Base-by-base conservation (phyloP, 163 green algal species). In the Scenedesmus sp. region DNA sequence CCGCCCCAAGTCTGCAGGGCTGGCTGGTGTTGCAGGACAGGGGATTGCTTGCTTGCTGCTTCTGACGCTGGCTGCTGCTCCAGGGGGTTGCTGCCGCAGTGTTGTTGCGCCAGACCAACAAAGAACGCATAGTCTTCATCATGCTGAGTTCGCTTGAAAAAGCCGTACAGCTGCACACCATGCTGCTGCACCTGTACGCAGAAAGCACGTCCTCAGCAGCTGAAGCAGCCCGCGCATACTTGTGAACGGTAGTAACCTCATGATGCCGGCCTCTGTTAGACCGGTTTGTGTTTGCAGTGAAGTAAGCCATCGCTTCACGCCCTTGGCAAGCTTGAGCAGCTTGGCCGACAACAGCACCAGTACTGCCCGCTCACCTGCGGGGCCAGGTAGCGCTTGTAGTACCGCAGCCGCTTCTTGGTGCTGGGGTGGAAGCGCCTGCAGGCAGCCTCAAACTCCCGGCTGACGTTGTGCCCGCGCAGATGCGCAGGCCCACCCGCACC, bases 401-500 rank as follows among this genome's bases (percentile, higher is more conserved):
- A 91, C 13, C 78, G 18, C 53, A 91, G 78, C 30, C 87, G 51
- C 51, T 87, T 91, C 78, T 87, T 91, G 37, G 87, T 91, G 22
- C 24, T 81, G 15, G 53, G 87, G 59, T 87, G 76, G 78, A 91
- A 93, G 42, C 35, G 53, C 1, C 80, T 70, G 24, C 95, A 87
- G 30, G 95, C 92, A 7, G 30, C 20, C 70, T 97, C 95, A 93
- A 97, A 97, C 0, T 85, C 68, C 1, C 70, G n/a, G 13, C 83
- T 42, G 5, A 96, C 94, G 72, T 95, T 92, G 81, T 95, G 86
- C n/a, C 95, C 93, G 4, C 94, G 81, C 61, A 97, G 81, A 83
- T 95, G 94, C 0, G 93, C 93, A 13, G 6, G 33, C 4, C 16
- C 79, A 12, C 37, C 81, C 0, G 13, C 53, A 18, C 26, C 89